phyloP scores from a whole-genome alignment of 768 basidiomycete species.

The Coprinellus micaceus region DNA sequence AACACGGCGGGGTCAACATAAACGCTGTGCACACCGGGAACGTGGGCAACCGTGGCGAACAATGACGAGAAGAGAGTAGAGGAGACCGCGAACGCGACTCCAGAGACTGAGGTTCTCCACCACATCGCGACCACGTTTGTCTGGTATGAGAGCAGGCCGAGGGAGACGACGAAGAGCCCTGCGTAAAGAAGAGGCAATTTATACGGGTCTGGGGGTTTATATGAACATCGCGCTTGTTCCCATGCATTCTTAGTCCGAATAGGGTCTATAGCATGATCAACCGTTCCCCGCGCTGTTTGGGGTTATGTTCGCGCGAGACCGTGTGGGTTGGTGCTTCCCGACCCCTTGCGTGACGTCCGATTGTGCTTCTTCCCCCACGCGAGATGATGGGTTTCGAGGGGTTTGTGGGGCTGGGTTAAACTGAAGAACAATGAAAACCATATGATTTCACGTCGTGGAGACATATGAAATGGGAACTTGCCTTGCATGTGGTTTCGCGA shows the following conservation, averaged over 20 bases:
- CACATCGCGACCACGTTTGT: background rate
- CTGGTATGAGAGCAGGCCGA: background rate
- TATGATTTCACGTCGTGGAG: background rate
- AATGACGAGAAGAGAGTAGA: conserved; percentile 1
- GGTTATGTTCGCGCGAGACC: background rate
- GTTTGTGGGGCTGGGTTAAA: no score
- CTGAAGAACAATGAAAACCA: background rate
- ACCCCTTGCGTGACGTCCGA: background rate
- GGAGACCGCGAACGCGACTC: conserved; percentile 1
- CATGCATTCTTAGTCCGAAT: background rate
- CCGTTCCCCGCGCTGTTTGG: background rate
- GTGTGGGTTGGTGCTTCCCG: background rate
- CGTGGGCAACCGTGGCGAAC: background rate
- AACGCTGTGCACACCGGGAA: conserved; percentile 8
- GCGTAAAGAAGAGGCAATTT: background rate
- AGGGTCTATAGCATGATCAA: background rate
- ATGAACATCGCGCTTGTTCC: background rate
- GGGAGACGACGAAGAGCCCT: background rate
- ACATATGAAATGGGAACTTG: background rate
- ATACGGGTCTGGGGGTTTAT: background rate
- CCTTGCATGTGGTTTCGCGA: background rate
- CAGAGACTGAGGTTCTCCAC: background rate
- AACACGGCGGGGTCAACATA: conserved; percentile 34
- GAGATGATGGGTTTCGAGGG: background rate
- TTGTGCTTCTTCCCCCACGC: background rate